Conservation (phyloP, 352 stramenopile genomes). For the Globisporangium echinulatum region DNA sequence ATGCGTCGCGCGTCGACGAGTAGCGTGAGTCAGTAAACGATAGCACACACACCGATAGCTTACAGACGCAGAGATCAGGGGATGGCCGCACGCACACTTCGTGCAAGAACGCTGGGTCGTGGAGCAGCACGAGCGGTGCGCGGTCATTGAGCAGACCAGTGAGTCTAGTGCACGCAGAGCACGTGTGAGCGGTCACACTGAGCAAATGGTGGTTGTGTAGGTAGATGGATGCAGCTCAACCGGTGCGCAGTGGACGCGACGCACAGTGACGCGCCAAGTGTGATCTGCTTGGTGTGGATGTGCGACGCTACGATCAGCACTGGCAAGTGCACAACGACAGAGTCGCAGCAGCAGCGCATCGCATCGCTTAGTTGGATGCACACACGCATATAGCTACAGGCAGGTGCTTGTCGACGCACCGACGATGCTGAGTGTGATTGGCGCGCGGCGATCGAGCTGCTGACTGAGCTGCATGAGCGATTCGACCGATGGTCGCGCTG, state of each 20-base stretch:
- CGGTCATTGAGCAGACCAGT: background rate
- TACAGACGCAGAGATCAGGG: background rate
- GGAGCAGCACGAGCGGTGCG: conserved; percentile 2
- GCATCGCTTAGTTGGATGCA: background rate
- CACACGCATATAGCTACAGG: background rate
- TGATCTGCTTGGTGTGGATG: conserved; percentile 12
- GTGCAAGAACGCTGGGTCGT: conserved; percentile 10
- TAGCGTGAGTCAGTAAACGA: background rate
- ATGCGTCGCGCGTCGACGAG: too few relatives aligned
- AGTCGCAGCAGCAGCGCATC: too few relatives aligned
- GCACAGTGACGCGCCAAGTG: conserved; percentile 5
- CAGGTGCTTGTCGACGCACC: conserved; percentile 1
- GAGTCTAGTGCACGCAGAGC: background rate
- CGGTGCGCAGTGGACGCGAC: background rate
- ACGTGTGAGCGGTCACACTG: too few relatives aligned
- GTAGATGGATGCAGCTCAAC: background rate
- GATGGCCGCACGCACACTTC: conserved; percentile 7
- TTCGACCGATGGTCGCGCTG: conserved; percentile 5
- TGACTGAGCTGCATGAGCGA: conserved; percentile 9
- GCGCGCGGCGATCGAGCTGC: conserved; percentile 11
- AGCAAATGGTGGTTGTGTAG: background rate
- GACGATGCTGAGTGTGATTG: conserved; percentile 9
- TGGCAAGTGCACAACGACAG: background rate
- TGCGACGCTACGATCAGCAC: conserved; percentile 10
- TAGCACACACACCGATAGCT: too few relatives aligned